Evolutionary conservation across 306 rosid species (phyloP).

Genomic region (Oemleria cerasiformis): DNA sequence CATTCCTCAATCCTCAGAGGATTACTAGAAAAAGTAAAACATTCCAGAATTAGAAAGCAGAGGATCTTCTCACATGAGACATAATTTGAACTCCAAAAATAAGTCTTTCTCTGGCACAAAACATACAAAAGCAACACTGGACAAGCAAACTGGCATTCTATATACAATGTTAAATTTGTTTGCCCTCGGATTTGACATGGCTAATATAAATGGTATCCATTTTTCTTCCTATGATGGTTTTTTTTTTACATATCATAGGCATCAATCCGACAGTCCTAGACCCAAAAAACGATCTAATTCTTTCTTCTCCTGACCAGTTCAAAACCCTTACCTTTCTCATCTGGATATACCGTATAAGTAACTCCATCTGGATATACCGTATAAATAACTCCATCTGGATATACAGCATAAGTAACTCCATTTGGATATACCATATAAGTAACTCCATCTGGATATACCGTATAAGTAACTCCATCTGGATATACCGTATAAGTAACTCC

Average conservation of each 20-base stretch:
- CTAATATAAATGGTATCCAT: not conserved
- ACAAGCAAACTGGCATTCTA: not conserved
- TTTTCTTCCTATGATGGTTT: not conserved
- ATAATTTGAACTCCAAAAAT: not conserved
- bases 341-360: constrained; percentile 2
- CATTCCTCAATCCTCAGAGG: not conserved
- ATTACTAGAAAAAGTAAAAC: not conserved
- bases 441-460: constrained; percentile 1
- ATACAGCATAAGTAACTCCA: not conserved
- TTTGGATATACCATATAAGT: constrained; percentile 1
- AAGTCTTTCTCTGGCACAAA: not conserved
- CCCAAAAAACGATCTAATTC: not conserved
- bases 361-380: constrained; percentile 8
- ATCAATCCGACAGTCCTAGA: not conserved
- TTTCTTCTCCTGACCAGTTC: constrained; percentile 2
- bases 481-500: not conserved
- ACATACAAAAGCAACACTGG: not conserved
- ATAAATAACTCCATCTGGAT: not conserved
- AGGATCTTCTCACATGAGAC: not conserved
- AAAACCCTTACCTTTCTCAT: constrained; percentile 1
- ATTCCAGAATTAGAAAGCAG: not conserved
- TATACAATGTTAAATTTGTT: not conserved
- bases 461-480: constrained; percentile 5
- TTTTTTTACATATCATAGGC: not conserved
- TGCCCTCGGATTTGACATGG: not conserved